Evolutionary conservation across 2,329 filamentous ascomycete species (phyloP).

Genomic region (Capronia epimyces): DNA sequence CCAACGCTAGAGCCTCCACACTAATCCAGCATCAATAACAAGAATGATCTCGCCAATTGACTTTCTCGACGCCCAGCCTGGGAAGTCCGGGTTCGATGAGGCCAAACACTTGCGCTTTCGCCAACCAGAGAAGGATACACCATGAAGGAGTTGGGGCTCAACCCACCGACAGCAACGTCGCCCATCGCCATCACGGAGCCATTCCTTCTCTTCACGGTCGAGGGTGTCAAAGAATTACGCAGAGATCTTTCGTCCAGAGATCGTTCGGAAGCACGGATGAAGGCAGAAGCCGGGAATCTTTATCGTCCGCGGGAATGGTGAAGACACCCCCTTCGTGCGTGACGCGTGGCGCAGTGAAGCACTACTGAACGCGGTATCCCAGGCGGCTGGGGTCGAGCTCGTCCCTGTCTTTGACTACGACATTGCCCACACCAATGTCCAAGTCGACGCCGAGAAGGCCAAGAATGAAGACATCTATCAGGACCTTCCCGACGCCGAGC

Average conservation of each 20-base stretch:
- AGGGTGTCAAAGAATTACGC: slow-evolving; percentile 15
- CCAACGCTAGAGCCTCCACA: too few species aligned
- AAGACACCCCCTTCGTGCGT: slow-evolving; percentile 34
- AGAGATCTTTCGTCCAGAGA: slow-evolving; percentile 23
- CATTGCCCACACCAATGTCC: slow-evolving; percentile 28
- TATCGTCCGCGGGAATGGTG: slow-evolving; percentile 32
- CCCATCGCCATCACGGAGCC: slow-evolving; percentile 32
- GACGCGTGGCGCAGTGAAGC: slow-evolving; percentile 29
- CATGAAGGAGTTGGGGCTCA: slow-evolving; percentile 47
- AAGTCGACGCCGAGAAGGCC: slow-evolving; percentile 31
- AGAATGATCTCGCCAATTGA: too few species aligned
- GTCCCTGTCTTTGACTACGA: slow-evolving; percentile 29
- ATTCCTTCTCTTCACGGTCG: slow-evolving; percentile 30
- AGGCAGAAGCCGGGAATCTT: slow-evolving; percentile 30
- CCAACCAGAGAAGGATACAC: slow-evolving; percentile 44
- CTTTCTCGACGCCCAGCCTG: too few species aligned
- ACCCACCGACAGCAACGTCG: slow-evolving; percentile 21
- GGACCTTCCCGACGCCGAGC: slow-evolving; percentile 9
- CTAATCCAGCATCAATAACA: too few species aligned
- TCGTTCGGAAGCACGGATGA: slow-evolving; percentile 33
- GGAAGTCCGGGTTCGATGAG: too few species aligned
- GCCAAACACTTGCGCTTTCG: too few species aligned
- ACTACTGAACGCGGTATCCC: slow-evolving; percentile 22
- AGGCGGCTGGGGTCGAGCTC: slow-evolving; percentile 28
- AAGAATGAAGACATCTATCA: slow-evolving; percentile 2